Base-by-base conservation (phyloP, 2,329 filamentous ascomycete species). In the Paraphoma sp. region DNA sequence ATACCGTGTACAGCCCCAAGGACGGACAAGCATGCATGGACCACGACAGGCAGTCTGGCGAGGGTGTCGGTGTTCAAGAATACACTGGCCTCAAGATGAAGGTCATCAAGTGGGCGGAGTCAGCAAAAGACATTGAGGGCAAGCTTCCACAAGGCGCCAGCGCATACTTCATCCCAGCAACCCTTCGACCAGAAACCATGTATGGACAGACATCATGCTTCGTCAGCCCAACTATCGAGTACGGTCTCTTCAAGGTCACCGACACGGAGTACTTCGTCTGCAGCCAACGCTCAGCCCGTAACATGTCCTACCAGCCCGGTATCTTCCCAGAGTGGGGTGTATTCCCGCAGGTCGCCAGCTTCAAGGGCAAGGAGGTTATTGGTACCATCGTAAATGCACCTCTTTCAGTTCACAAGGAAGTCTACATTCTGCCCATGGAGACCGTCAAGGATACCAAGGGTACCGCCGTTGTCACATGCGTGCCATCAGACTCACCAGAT, bases 151-250 rank as follows among this genome's bases (percentile, higher is more conserved):
- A 88, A 36, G 87, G 86, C 62, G 89, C 91, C 45, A 90, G 90
- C 59, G 89, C 97, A 54, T 98, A 89, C 81, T 90, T 98, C 70
- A 87, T 98, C 11, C 91, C 95, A 11, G 95, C 95, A 14, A 98
- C 95, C 53, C 85, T 99, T 28, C 86, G 95, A 60, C 92, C 95
- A 2, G 95, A 99, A 83, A 99, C 95, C 36, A 98, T 99, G 94
- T 99, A 98, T 75, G 96, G 96, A 41, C 95, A 98, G 79, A 96
- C 89, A 4, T 96, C 92, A 80, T 97, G 93, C 76, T 99, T 98
- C 68, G 92, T 99, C 46, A 92, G 93, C 3, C 94, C 95, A 9
- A 91, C 90, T 73, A 90, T 98, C 71, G 87, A 84, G 44, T 99
- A 99, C 71, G 94, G 94, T 48, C 81, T 99, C 61, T 97, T 92